A percentile compares a stretch with the other conserved stretches of the same genome.
These are phyloP conservation scores for Calocera viscosa DNA, from an alignment of 768 basidiomycete genomes.

Conservation along the genomic window DNA sequence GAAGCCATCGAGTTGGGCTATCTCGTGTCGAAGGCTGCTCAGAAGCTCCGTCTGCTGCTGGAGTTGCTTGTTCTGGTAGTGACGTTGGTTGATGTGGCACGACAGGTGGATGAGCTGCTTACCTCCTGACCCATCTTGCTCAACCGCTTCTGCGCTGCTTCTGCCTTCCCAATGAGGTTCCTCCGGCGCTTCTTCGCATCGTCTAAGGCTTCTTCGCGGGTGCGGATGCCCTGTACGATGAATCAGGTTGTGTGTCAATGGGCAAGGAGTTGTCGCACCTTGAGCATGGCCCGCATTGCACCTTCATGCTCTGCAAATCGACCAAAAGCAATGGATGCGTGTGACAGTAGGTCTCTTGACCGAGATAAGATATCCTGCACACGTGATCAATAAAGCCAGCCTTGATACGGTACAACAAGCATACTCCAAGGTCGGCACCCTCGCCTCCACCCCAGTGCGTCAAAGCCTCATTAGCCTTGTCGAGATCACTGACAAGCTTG, in stretches of 20 bases:
- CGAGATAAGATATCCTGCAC: conserved; percentile 60
- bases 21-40: conserved; percentile 60
- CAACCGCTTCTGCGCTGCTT: conserved; percentile 76
- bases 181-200: conserved; percentile 61
- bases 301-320: conserved; percentile 39
- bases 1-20: conserved; percentile 62
- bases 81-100: neutral
- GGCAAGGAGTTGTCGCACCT: neutral
- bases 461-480: conserved; percentile 60
- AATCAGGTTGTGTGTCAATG: conserved; percentile 57
- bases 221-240: conserved; percentile 69
- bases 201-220: conserved; percentile 71
- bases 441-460: conserved; percentile 31
- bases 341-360: conserved; percentile 51
- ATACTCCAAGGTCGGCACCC: conserved; percentile 17
- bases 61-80: conserved; percentile 57
- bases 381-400: conserved; percentile 8
- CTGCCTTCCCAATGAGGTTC: conserved; percentile 54
- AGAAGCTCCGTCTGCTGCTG: conserved; percentile 57
- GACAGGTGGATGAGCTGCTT: neutral
- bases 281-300: neutral
- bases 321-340: conserved; percentile 53
- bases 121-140: conserved; percentile 72
- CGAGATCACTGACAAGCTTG: conserved; percentile 50
- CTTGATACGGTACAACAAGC: neutral